Evolutionary conservation across 116 monocot genomes (phyloP).

Genomic region (Trichopus zeylanicus): DNA sequence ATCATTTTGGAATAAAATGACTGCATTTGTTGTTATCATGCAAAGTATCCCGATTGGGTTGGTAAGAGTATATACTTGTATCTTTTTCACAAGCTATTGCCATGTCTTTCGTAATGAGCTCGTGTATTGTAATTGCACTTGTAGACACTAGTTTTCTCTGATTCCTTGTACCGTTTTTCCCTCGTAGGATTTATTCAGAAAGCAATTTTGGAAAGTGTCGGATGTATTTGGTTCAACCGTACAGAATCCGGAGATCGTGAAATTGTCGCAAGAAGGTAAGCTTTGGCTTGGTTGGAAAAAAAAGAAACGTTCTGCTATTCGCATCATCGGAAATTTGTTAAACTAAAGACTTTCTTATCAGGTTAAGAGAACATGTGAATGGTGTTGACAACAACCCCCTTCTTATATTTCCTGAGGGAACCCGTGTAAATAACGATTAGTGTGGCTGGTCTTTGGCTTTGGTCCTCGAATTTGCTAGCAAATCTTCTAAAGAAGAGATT

Average conservation of each 20-base stretch:
- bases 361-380: constrained; percentile 76
- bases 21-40: constrained; percentile 99
- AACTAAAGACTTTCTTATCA: constrained; percentile 18
- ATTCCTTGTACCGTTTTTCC: neutral
- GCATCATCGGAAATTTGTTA: neutral
- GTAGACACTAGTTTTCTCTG: too few species aligned
- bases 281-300: neutral
- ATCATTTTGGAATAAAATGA: constrained; percentile 96
- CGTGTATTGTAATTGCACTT: neutral
- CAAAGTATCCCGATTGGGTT: constrained; percentile 99
- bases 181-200: constrained; percentile 83
- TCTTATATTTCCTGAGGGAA: constrained; percentile 99
- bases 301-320: neutral
- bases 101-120: neutral
- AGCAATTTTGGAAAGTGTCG: constrained; percentile 83
- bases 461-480: too few species aligned
- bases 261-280: constrained; percentile 82
- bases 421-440: constrained; percentile 95
- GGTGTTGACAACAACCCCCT: constrained; percentile 83
- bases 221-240: constrained; percentile 95
- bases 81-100: neutral
- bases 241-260: constrained; percentile 89
- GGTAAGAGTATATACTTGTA: constrained; percentile 43
- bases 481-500: too few species aligned
- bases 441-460: constrained; percentile 99